Percentiles rank a stretch among this genome's conserved stretches.
Evolutionary conservation across 176 grass and related monocot genomes (phyloP).

Genomic region (Oryza glaberrima): DNA sequence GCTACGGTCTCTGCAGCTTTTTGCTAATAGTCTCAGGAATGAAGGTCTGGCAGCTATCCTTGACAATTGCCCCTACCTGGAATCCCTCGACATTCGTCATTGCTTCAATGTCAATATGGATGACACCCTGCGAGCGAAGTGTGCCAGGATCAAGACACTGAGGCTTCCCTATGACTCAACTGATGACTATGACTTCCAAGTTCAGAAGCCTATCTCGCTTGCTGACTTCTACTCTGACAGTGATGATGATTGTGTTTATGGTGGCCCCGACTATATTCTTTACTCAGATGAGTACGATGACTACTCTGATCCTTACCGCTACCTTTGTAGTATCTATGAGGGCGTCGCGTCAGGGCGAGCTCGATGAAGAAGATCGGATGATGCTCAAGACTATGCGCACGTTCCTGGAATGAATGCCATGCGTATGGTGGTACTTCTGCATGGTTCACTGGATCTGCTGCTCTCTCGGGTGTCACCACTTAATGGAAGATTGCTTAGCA

Average conservation of each 20-base stretch:
- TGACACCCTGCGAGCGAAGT: conserved; percentile 24
- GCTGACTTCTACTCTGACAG: neutral
- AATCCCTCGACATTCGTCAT: neutral
- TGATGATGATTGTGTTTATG: neutral
- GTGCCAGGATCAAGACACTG: conserved; percentile 31
- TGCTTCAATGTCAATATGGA: conserved; percentile 3
- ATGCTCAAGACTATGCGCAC: neutral
- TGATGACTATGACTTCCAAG: neutral
- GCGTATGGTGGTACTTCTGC: neutral
- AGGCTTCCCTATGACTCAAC: neutral
- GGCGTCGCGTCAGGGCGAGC: neutral
- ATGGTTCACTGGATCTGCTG: no score
- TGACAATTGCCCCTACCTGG: conserved; percentile 24
- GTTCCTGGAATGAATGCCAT: neutral
- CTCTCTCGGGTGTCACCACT: no score
- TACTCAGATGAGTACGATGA: neutral
- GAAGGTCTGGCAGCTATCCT: conserved; percentile 4
- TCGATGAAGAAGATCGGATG: neutral
- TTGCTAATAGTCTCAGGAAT: neutral
- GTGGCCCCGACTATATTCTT: neutral
- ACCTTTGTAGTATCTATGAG: no score
- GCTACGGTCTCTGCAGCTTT: no score
- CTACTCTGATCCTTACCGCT: neutral
- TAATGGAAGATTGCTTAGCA: no score
- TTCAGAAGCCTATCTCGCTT: no score